phyloP scores from a whole-genome alignment of 1,284 basidiomycete genomes.

The Cryptococcus floricola region DNA sequence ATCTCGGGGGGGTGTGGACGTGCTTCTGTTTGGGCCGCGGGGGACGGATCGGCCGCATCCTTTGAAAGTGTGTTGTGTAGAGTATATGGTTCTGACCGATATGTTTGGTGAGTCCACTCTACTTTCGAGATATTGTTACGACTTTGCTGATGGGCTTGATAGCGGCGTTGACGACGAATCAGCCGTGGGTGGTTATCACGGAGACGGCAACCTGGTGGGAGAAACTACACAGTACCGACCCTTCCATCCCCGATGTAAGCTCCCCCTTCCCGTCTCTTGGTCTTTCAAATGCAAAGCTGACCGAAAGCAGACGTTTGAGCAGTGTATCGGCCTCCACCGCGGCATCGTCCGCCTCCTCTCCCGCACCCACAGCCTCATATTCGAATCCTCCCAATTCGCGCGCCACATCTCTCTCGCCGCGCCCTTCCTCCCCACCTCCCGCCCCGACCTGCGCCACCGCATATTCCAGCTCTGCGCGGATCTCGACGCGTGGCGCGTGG shows the following conservation, averaged over 20 bases:
- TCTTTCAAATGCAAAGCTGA: background rate
- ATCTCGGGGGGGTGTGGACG: conserved; percentile 29
- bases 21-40: conserved; percentile 21
- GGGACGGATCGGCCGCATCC: background rate
- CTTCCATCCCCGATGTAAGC: conserved; percentile 7
- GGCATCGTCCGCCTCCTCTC: conserved; percentile 19
- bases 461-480: conserved; percentile 3
- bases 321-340: conserved; percentile 27
- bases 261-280: no score
- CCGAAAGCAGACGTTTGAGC: conserved; percentile 21
- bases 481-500: conserved; percentile 6
- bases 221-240: conserved; percentile 14
- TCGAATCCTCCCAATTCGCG: conserved; percentile 3
- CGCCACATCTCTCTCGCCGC: background rate
- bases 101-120: conserved; percentile 22
- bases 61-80: conserved; percentile 25
- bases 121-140: background rate
- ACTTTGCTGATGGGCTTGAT: background rate
- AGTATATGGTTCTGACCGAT: conserved; percentile 31
- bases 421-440: background rate
- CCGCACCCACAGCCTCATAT: conserved; percentile 5
- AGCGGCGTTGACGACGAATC: conserved; percentile 17
- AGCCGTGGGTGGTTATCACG: conserved; percentile 18
- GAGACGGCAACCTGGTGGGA: conserved; percentile 32
- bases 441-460: conserved; percentile 4